A percentile compares a stretch with the other conserved stretches of the same genome.
phyloP scores from a whole-genome alignment of 306 rosid genomes.

The Myrica gale region DNA sequence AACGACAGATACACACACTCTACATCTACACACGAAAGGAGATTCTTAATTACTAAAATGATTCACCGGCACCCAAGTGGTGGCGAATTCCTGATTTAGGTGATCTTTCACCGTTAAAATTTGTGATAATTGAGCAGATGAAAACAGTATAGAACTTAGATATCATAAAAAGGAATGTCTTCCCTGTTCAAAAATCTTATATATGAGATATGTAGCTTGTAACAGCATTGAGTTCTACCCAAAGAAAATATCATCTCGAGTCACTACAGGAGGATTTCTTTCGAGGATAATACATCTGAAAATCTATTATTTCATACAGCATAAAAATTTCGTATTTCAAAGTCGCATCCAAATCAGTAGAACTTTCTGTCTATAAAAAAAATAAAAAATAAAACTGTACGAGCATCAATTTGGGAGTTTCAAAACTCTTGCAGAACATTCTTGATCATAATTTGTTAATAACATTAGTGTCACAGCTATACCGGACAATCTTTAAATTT shows the following conservation, averaged over 20 bases:
- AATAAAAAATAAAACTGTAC: not conserved
- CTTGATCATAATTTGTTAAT: not conserved
- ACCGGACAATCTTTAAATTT: conserved; percentile 17
- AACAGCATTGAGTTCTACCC: not conserved
- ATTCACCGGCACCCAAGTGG: not conserved
- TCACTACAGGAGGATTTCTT: not conserved
- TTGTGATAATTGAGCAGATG: not conserved
- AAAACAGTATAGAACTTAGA: not conserved
- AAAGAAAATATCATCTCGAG: not conserved
- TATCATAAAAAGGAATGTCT: not conserved
- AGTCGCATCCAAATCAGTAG: no score
- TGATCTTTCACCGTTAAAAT: not conserved
- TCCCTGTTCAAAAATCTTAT: not conserved
- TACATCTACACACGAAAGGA: not conserved
- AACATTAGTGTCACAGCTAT: conserved; percentile 13
- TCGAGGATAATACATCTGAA: not conserved
- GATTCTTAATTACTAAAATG: not conserved
- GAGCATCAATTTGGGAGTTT: not conserved
- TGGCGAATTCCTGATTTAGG: not conserved
- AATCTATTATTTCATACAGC: not conserved
- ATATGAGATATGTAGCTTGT: not conserved
- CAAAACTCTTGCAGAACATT: not conserved
- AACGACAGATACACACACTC: not conserved
- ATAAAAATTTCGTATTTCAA: not conserved
- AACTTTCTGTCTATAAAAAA: no score